These are phyloP conservation scores for Fusarium sublunatum DNA, from an alignment of 2,329 filamentous ascomycete species.

Conservation along the genomic window DNA sequence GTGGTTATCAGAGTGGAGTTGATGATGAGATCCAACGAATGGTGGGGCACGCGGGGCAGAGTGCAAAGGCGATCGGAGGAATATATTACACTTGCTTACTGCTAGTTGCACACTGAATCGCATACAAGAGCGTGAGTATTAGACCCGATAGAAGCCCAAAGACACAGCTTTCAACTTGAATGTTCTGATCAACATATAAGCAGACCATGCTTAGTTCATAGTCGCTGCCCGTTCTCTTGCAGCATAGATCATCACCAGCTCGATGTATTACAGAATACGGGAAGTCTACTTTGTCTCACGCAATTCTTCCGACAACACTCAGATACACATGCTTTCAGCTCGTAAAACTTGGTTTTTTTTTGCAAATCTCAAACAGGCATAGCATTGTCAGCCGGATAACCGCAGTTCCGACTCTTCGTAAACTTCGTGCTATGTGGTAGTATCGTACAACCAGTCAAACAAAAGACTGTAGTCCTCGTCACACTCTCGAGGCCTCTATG, in stretches of 20 bases:
- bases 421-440: not conserved
- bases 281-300: constrained; percentile 13
- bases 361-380: not conserved
- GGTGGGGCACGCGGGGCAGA: constrained; percentile 35
- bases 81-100: constrained; percentile 30
- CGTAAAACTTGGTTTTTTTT: not conserved
- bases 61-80: constrained; percentile 24
- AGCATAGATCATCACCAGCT: not conserved
- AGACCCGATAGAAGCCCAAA: no score
- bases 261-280: not conserved
- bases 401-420: not conserved
- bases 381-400: not conserved
- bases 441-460: not conserved
- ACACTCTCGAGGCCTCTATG: constrained; percentile 1
- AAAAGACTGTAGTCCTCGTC: not conserved
- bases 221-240: no score
- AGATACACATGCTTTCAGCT: not conserved
- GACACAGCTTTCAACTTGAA: no score
- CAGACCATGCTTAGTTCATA: no score
- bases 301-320: constrained; percentile 7
- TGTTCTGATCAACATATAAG: no score
- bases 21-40: constrained; percentile 27
- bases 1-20: constrained; percentile 30
- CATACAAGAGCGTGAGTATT: no score
- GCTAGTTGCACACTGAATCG: not conserved